Conservation (phyloP, 495 filamentous ascomycete species). For the Lasiosphaeria miniovina region DNA sequence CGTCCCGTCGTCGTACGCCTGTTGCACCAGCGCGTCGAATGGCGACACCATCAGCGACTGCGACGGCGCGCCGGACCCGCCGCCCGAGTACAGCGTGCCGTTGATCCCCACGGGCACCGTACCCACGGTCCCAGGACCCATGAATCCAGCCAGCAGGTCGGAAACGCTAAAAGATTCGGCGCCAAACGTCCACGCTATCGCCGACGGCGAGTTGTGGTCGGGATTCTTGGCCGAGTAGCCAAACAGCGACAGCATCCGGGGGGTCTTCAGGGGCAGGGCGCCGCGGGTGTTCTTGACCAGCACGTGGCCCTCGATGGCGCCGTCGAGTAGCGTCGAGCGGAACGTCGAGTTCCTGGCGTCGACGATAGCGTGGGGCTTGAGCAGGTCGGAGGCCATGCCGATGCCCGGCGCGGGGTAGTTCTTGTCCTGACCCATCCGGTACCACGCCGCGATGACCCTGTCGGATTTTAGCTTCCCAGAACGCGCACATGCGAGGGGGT, state of each 20-base stretch:
- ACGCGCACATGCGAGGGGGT: not conserved
- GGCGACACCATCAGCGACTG: conserved; percentile 54
- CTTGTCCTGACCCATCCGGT: conserved; percentile 52
- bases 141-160: conserved; percentile 22
- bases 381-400: conserved; percentile 51
- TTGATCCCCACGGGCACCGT: conserved; percentile 37
- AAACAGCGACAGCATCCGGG: conserved; percentile 47
- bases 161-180: conserved; percentile 27
- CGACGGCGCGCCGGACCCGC: conserved; percentile 57
- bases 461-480: conserved; percentile 11
- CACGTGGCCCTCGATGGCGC: conserved; percentile 56
- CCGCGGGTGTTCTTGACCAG: conserved; percentile 59
- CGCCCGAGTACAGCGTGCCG: conserved; percentile 57
- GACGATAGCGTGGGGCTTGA: conserved; percentile 50
- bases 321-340: conserved; percentile 40
- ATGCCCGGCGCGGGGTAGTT: conserved; percentile 45
- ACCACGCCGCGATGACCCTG: conserved; percentile 60
- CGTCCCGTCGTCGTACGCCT: conserved; percentile 54
- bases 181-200: conserved; percentile 39
- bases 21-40: conserved; percentile 55
- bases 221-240: conserved; percentile 50
- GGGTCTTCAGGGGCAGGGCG: conserved; percentile 53
- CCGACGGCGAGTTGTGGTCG: conserved; percentile 34
- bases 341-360: conserved; percentile 45
- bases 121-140: not conserved